Evolutionary conservation across 208 protist species (phyloP).

Genomic region (Trypanosoma rangeli): DNA sequence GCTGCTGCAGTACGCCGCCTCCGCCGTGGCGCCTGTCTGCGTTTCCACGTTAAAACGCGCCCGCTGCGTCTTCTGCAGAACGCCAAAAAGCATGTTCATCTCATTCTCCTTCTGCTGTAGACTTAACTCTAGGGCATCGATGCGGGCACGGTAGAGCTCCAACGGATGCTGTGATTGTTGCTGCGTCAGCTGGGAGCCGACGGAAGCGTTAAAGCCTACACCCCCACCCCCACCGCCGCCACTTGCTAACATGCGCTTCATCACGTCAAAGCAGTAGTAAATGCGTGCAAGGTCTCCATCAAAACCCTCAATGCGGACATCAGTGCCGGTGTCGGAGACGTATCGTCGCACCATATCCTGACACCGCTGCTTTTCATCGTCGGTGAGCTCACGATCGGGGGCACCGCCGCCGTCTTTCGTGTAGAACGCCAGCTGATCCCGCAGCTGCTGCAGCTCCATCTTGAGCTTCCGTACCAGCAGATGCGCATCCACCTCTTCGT

Average conservation of each 20-base stretch:
- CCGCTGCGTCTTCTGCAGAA: slow-evolving; percentile 68
- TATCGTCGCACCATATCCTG: slow-evolving; percentile 64
- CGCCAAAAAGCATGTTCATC: slow-evolving; percentile 85
- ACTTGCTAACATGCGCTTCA: slow-evolving; percentile 52
- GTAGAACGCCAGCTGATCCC: slow-evolving; percentile 86
- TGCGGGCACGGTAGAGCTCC: slow-evolving; percentile 43
- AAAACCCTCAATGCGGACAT: slow-evolving; percentile 68
- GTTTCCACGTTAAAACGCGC: slow-evolving; percentile 49
- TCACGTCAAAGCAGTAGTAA: slow-evolving; percentile 85
- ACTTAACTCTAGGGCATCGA: slow-evolving; percentile 63
- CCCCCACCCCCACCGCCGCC: slow-evolving; percentile 9
- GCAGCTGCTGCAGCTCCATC: slow-evolving; percentile 81
- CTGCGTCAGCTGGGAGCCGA: background rate
- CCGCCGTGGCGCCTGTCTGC: slow-evolving; percentile 29
- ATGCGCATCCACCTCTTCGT: slow-evolving; percentile 89
- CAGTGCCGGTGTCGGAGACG: slow-evolving; percentile 37
- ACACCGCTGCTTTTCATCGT: slow-evolving; percentile 76
- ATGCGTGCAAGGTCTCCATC: slow-evolving; percentile 86
- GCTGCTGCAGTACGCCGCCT: background rate
- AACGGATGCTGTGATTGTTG: slow-evolving; percentile 2
- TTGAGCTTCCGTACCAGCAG: slow-evolving; percentile 90
- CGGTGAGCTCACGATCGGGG: slow-evolving; percentile 56
- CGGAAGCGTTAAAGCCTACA: background rate
- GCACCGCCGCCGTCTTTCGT: slow-evolving; percentile 43
- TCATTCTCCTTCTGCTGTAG: slow-evolving; percentile 93